Conservation (phyloP, 441 rosid species). For the Bruguiera hainesii region DNA sequence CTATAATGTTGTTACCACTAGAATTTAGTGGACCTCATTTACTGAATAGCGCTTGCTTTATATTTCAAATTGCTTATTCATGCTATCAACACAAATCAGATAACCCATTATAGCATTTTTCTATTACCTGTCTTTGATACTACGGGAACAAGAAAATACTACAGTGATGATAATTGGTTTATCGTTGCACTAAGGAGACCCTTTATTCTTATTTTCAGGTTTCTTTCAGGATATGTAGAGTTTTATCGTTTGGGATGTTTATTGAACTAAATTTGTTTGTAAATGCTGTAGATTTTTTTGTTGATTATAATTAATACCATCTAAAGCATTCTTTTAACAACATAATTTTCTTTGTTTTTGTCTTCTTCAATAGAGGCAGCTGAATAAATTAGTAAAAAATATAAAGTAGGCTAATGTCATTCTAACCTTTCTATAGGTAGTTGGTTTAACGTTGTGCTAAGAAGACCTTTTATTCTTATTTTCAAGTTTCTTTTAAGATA, state of each 20-base stretch:
- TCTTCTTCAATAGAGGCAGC: no score
- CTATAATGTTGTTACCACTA: no score
- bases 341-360: neutral
- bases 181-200: neutral
- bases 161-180: neutral
- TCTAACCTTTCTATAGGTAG: neutral
- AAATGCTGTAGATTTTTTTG: no score
- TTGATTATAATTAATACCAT: no score
- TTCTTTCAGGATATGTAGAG: conserved; percentile 76
- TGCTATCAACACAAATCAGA: no score
- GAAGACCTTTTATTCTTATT: conserved; percentile 7
- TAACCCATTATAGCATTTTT: neutral
- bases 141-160: neutral
- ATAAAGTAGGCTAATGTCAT: neutral
- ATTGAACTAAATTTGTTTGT: conserved; percentile 69
- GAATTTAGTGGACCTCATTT: no score
- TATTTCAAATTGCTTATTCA: neutral
- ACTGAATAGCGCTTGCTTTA: neutral
- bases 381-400: no score
- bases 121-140: neutral
- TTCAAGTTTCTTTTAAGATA: conserved; percentile 80
- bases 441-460: no score
- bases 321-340: neutral
- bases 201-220: conserved; percentile 44
- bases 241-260: conserved; percentile 71